A percentile compares a stretch with the other conserved stretches of the same genome.
Evolutionary conservation across 2,329 filamentous ascomycete species (phyloP).

Genomic region (Phaeoacremonium minimum): DNA sequence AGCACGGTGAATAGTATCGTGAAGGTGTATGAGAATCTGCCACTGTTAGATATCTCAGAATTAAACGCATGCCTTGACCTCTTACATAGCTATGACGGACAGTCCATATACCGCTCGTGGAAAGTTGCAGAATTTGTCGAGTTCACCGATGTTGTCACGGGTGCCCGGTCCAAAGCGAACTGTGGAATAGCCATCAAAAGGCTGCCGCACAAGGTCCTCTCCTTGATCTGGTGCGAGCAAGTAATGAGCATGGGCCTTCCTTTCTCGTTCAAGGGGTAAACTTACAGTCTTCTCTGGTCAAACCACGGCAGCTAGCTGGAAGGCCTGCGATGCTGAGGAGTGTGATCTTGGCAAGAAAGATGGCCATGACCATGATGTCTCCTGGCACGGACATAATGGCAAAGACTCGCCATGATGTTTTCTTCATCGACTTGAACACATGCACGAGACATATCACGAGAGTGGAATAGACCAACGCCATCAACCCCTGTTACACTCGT

Average conservation of each 20-base stretch:
- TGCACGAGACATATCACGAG: slow-evolving; percentile 11
- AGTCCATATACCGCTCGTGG: slow-evolving; percentile 12
- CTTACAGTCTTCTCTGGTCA: slow-evolving; percentile 10
- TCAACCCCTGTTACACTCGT: slow-evolving; percentile 8
- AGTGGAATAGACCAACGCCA: slow-evolving; percentile 13
- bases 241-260: neutral
- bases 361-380: slow-evolving; percentile 15
- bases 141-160: slow-evolving; percentile 6
- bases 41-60: neutral
- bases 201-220: slow-evolving; percentile 9
- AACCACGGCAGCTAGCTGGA: slow-evolving; percentile 10
- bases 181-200: slow-evolving; percentile 7
- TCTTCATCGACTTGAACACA: slow-evolving; percentile 10
- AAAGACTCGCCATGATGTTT: slow-evolving; percentile 11
- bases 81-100: slow-evolving; percentile 13
- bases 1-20: slow-evolving; percentile 9
- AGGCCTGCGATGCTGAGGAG: slow-evolving; percentile 10
- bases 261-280: neutral
- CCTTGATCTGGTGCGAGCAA: slow-evolving; percentile 3
- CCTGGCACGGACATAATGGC: slow-evolving; percentile 13
- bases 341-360: slow-evolving; percentile 15
- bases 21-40: slow-evolving; percentile 12
- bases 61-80: neutral
- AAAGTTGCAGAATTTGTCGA: slow-evolving; percentile 11
- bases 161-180: slow-evolving; percentile 7